These are phyloP conservation scores for Phytopythium aichiense DNA, from an alignment of 352 stramenopile genomes.

Conservation along the genomic window DNA sequence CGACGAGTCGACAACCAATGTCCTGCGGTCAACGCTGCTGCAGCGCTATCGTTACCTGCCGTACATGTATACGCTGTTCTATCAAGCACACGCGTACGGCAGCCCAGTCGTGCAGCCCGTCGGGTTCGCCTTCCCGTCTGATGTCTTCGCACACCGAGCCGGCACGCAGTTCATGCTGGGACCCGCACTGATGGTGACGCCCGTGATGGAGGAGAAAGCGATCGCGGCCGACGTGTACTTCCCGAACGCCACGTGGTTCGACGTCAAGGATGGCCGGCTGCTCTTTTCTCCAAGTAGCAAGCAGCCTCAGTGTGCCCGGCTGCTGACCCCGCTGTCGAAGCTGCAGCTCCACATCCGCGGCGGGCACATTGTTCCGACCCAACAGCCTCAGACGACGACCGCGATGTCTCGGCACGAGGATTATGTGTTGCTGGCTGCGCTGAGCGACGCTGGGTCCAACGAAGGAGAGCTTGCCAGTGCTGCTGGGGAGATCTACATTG, in stretches of 20 bases:
- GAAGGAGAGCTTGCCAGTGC: slow-evolving; percentile 16
- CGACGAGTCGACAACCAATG: slow-evolving; percentile 56
- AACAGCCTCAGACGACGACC: slow-evolving; percentile 52
- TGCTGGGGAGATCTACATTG: slow-evolving; percentile 64
- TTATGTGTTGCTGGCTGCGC: slow-evolving; percentile 52
- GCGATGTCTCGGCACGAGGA: slow-evolving; percentile 45
- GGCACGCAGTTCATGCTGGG: slow-evolving; percentile 78
- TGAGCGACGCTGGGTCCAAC: slow-evolving; percentile 15
- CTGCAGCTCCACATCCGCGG: slow-evolving; percentile 67
- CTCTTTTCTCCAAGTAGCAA: not conserved
- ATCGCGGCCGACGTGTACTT: slow-evolving; percentile 67
- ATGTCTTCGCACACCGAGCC: slow-evolving; percentile 29
- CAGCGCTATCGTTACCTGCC: slow-evolving; percentile 69
- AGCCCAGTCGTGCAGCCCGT: slow-evolving; percentile 48
- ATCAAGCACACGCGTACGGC: slow-evolving; percentile 40
- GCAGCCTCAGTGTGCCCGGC: not conserved
- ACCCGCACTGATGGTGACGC: slow-evolving; percentile 68
- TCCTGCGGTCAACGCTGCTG: slow-evolving; percentile 53
- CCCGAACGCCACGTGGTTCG: slow-evolving; percentile 66
- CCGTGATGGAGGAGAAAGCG: slow-evolving; percentile 56
- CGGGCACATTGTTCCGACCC: slow-evolving; percentile 56
- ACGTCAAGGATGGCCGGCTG: slow-evolving; percentile 35
- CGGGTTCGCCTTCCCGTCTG: slow-evolving; percentile 60
- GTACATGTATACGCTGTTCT: slow-evolving; percentile 87
- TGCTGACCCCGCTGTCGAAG: slow-evolving; percentile 51